Base-by-base conservation (phyloP, 176 grass and related monocot species). In the Tillandsia leiboldiana region DNA sequence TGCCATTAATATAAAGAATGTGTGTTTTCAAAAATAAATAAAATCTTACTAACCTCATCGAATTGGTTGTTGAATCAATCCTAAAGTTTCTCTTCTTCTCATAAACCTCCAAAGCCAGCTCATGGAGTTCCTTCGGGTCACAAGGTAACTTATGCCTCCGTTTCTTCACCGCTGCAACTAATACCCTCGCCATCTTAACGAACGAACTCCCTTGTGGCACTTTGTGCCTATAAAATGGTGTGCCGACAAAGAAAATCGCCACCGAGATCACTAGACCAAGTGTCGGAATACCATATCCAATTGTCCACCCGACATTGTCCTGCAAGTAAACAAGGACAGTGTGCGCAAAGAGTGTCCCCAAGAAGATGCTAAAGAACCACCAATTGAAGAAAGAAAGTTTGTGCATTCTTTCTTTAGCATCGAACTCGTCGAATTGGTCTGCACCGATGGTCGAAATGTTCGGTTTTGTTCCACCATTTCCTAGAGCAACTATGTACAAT, bases 361-460 rank as follows among this genome's bases (percentile, higher is more conserved):
- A 10, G 75, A 90, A 97, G 24, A 92, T 76, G 70, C 78, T 89
- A 82, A 84, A 80, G 83, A 92, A 90, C 93, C 89, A 97, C 93
- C 93, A 97, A 72, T 90, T 97, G 83, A 97, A 97, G 72, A 97
- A 97, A 64, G 89, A 97, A 26, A 85, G 86, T 76, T 92, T 96
- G 2, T 84, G 81, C 51, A 77, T 72, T 65, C 70, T 80, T 77
- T 96, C 93, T 62, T 77, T 71, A 13, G 86, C 76, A 84, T 92
- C 53, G 48, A 86, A 89, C 53, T 85, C 89, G 67, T 96, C 93
- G 57, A 97, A 97, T 80, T 92, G 93, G 81, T 92, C 88, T 2
- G 93, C 93, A 33, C 89, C 93, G 12, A 97, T 89, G 53, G 93
- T 97, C 0, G 89, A 92, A 77, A 97, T 82, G 81, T 96, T 96